phyloP scores from a whole-genome alignment of 2,329 filamentous ascomycete species.

The Cercospora janseana region DNA sequence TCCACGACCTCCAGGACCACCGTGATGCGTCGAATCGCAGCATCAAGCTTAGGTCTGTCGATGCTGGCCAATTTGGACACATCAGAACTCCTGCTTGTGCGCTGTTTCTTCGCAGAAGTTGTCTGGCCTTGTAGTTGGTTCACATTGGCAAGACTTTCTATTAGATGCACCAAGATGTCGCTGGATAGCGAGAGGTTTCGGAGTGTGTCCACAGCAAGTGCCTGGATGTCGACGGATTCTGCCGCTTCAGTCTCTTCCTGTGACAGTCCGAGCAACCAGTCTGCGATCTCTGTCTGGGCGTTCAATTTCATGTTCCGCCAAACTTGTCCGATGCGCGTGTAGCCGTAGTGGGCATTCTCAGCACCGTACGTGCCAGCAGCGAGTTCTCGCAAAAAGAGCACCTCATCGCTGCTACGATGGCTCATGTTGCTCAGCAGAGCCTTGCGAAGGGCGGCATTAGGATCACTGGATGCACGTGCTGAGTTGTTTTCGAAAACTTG shows the following conservation, averaged over 20 bases:
- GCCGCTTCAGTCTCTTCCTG: slow-evolving; percentile 42
- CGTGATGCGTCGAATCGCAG: slow-evolving; percentile 72
- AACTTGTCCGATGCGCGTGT: slow-evolving; percentile 66
- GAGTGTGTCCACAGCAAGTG: slow-evolving; percentile 69
- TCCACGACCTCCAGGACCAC: slow-evolving; percentile 88
- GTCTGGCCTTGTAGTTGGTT: slow-evolving; percentile 69
- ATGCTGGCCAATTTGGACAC: slow-evolving; percentile 61
- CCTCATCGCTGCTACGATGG: slow-evolving; percentile 57
- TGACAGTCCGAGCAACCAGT: slow-evolving; percentile 56
- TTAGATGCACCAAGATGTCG: slow-evolving; percentile 66
- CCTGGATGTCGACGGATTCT: slow-evolving; percentile 41
- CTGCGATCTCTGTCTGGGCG: slow-evolving; percentile 58
- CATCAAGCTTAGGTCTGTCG: slow-evolving; percentile 63
- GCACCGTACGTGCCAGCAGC: slow-evolving; percentile 45
- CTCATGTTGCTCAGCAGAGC: slow-evolving; percentile 55
- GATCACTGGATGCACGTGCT: slow-evolving; percentile 43
- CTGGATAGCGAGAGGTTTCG: slow-evolving; percentile 71
- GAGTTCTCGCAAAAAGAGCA: slow-evolving; percentile 54
- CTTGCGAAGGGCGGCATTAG: slow-evolving; percentile 49
- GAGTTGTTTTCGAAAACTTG: slow-evolving; percentile 62
- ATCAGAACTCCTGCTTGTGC: slow-evolving; percentile 65
- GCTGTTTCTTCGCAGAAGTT: slow-evolving; percentile 73
- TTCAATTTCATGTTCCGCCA: slow-evolving; percentile 71
- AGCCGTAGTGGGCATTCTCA: slow-evolving; percentile 57
- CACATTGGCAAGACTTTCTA: slow-evolving; percentile 72